Evolutionary conservation across 805 yeast species (phyloP), one percentile per base, ranked within the genome.

Genomic region (Saccharomycopsis synnaedendra): DNA sequence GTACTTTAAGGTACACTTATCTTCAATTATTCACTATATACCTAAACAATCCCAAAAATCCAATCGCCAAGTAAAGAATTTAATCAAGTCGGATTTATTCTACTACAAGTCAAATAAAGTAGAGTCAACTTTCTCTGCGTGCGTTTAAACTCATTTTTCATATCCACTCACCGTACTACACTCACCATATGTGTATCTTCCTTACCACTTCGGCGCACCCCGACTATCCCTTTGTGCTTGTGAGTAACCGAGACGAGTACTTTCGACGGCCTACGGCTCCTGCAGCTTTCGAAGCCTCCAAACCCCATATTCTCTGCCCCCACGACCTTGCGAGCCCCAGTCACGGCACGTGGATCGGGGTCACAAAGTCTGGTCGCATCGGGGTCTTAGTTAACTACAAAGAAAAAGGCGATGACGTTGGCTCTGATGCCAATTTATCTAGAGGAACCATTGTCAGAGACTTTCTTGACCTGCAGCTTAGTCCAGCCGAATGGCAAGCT

Each of bases 301-400:
- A 42, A 19, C 39, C 5, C 46, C 9, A 11, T 31, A 64, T 82
- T 1, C 59, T 86, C 7, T 74, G 83, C 5, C 97, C 97, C 0
- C 64, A 71, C 37, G 97, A 90, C 60, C 61, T 84, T 56, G 86
- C 81, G 0, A 63, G 88, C 35, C 64, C 69, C 1, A 88, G 79
- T 47, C 85, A 77, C 53, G 97, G 98, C 1, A 85, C 97, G 0
- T 93, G 98, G 98, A 76, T 86, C 1, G 97, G 95, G 0, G 72
- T 51, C 5, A 83, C 1, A 71, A 66, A 67, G 32, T 59, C 56
- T 3, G 86, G 86, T 0, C 70, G 72, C 50, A 49, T 89, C 1
- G 84, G 94, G 0, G 83, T 83, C 2, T 69, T 90, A 31, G 80
- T 93, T 11, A 90, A 90, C 60, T 79, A 76, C 59, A 65, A 85